Evolutionary conservation across 768 basidiomycete genomes (phyloP), one percentile per base, ranked within the genome.

Genomic region (Collybia sordida): DNA sequence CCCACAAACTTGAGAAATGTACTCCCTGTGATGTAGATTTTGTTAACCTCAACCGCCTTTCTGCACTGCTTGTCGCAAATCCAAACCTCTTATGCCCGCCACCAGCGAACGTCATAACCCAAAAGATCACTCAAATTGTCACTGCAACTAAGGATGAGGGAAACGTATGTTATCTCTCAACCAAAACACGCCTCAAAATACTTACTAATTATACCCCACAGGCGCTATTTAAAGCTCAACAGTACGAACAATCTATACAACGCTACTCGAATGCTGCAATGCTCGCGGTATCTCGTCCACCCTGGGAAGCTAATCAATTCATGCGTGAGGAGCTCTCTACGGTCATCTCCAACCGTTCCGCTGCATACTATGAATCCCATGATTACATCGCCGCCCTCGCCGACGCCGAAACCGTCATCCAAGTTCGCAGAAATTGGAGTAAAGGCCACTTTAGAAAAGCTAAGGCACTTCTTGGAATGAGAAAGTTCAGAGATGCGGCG

Each of bases 381-480:
- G 91, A 95, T 66, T 86, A 74, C 58, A 75, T 92, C 44, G 79
- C 81, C 19, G 88, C 93, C 3, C 71, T 95, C 6, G 85, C 85
- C 22, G 97, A 99, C 62, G 94, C 97, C 0, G 94, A 98, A 49
- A 85, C 86, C 1, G 93, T 98, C 61, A 86, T 97, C 36, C 69
- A 81, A 55, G 71, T 97, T 45, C 89, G 93, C 61, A 77, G 85
- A 49, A 85, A 83, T 39, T 98, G 96, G 95, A 82, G 89, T 59
- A 99, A 98, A 63, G 97, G 94, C 0, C 91, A 98, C 67, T 97
- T 97, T 76, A 79, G 97, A 51, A 94, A 90, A 63, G 90, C 92
- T 2, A 93, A 92, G 64, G 93, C 96, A 0, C 72, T 99, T 37
- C 72, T 90, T 1, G 92, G 81, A 18, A 74, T 99, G 43, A 78